phyloP scores from a whole-genome alignment of 257 asterid genomes.

The Plantago ovata region DNA sequence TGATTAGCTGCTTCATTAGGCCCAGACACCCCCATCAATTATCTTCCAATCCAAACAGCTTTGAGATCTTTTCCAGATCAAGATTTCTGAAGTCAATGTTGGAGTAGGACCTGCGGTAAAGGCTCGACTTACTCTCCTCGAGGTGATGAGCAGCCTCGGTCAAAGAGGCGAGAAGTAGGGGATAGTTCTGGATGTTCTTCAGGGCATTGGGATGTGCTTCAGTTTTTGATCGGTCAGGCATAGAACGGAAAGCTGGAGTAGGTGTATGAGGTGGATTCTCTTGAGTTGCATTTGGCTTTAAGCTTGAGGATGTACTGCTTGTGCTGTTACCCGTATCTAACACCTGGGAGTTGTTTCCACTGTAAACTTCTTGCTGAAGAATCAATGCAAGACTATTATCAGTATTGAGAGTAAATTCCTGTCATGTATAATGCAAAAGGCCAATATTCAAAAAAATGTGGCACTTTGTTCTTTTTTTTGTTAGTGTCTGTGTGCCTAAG shows the following conservation, averaged over 20 bases:
- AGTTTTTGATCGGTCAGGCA: slow-evolving; percentile 43
- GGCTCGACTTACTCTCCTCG: slow-evolving; percentile 53
- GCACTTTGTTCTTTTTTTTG: no score
- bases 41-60: slow-evolving; percentile 53
- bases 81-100: slow-evolving; percentile 57
- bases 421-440: no score
- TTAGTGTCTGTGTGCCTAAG: no score
- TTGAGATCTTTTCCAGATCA: slow-evolving; percentile 59
- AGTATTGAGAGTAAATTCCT: background rate
- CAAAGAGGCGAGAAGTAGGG: slow-evolving; percentile 74
- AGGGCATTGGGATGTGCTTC: slow-evolving; percentile 88
- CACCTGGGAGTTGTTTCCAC: slow-evolving; percentile 22
- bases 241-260: slow-evolving; percentile 49
- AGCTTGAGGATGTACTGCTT: slow-evolving; percentile 39
- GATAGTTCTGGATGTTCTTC: slow-evolving; percentile 81
- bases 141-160: slow-evolving; percentile 67
- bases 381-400: background rate
- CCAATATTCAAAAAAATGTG: no score
- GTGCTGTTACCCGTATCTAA: slow-evolving; percentile 34
- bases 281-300: slow-evolving; percentile 18
- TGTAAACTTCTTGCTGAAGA: slow-evolving; percentile 34
- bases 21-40: slow-evolving; percentile 15
- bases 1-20: background rate
- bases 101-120: slow-evolving; percentile 56
- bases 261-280: slow-evolving; percentile 56